Percentiles rank a stretch among this genome's conserved stretches.
Evolutionary conservation across 2,329 filamentous ascomycete genomes (phyloP).

Genomic region (Trichoderma guizhouense): DNA sequence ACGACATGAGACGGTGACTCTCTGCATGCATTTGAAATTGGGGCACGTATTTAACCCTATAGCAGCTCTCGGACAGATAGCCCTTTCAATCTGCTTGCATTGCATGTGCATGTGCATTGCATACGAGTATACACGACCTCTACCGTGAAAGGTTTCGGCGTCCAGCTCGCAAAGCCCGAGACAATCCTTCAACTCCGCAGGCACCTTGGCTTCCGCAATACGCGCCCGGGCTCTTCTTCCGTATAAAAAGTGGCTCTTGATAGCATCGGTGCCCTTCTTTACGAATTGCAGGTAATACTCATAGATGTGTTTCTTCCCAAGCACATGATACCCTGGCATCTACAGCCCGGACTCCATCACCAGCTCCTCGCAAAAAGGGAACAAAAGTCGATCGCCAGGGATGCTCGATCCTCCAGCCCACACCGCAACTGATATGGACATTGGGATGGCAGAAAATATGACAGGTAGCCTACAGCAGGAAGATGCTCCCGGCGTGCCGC

Average conservation of each 20-base stretch:
- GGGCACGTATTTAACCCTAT: not conserved
- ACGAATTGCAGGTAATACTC: not conserved
- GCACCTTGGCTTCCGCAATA: not conserved
- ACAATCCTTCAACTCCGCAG: not conserved
- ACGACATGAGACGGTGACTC: not conserved
- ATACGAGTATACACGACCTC: not conserved
- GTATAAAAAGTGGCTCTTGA: not conserved
- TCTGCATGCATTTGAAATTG: not conserved
- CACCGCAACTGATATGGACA: not conserved
- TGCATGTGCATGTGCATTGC: not conserved
- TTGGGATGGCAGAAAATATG: not conserved
- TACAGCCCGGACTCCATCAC: not conserved
- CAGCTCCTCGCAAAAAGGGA: not conserved
- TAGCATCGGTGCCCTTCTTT: not conserved
- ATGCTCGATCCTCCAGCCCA: not conserved
- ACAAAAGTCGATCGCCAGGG: not conserved
- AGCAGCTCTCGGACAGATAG: not conserved
- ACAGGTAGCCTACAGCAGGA: not conserved
- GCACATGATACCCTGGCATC: not conserved
- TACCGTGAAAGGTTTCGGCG: not conserved
- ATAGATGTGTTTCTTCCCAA: not conserved
- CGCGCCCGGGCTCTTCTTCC: not conserved
- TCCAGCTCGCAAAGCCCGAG: constrained; percentile 8
- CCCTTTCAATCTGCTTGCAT: not conserved
- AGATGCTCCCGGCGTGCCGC: not conserved